Base-by-base conservation (phyloP, 805 yeast species). In the Saccharomyces paradoxus region DNA sequence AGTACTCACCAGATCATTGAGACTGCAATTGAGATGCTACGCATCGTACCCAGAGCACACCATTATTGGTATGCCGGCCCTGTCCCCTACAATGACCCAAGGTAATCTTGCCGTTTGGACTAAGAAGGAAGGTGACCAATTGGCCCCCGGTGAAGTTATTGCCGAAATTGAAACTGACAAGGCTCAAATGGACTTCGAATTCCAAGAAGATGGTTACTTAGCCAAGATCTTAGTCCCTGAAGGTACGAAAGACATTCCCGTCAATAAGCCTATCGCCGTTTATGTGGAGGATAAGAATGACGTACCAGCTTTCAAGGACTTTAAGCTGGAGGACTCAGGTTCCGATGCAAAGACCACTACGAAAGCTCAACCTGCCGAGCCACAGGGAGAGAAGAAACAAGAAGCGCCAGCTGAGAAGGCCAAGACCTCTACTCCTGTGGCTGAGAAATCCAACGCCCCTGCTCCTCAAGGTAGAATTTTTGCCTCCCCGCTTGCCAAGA, bases 1-100 rank as follows among this genome's bases (percentile, higher is more conserved):
- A 9, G 50, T 59, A 49, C 51, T 60, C 31, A 55, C 62, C 12
- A 52, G 56, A 30, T 53, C 56, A 48, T 53, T 54, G 49, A 57
- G 58, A 58, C 54, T 63, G 28, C 66, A 60, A 50, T 58, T 67
- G 56, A 68, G 72, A 63, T 56, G 64, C n/a, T 70, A 69, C 53
- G 71, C 74, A 26, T 67, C 80, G 26, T 88, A 81, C 74, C 96
- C 96, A 37, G 73, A 83, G 22, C 97, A 94, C 74, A 82, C 87
- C 57, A 84, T 94, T 67, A 89, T 94, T 65, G 86, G 85, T 71
- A 94, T 94, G 99, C 99, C 99, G 50, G 99, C 99, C 9, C 78
- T 94, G 66, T 92, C 98, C n/a, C 99, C 99, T 61, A 94, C 99
- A 53, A 94, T 94, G 99, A 87, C 97, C 58, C 92, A 88, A 69